phyloP scores from a whole-genome alignment of 2,329 filamentous ascomycete genomes.

The Aspergillus hortae region DNA sequence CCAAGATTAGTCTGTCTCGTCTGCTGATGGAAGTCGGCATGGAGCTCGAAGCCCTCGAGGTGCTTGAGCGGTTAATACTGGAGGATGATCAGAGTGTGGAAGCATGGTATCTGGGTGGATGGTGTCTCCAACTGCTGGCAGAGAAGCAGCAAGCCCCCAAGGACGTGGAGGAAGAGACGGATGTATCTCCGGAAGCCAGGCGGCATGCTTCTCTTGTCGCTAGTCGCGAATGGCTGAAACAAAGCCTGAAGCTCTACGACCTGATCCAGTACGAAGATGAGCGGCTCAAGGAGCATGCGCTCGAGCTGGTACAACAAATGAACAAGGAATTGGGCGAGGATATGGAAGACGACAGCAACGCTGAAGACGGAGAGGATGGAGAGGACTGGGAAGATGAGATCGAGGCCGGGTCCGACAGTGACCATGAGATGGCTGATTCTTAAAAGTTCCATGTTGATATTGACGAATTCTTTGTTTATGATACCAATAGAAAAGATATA shows the following conservation, averaged over 20 bases:
- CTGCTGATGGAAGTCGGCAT: constrained; percentile 87
- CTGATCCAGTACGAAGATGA: constrained; percentile 69
- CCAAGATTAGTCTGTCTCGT: constrained; percentile 76
- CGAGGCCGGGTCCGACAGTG: constrained; percentile 51
- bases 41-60: constrained; percentile 78
- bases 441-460: constrained; percentile 27
- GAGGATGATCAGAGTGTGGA: constrained; percentile 96
- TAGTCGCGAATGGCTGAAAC: constrained; percentile 77
- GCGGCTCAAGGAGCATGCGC: constrained; percentile 41
- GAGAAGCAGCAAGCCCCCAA: constrained; percentile 42
- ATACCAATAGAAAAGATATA: constrained; percentile 17
- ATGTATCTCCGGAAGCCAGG: constrained; percentile 44
- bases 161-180: constrained; percentile 25
- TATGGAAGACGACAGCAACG: constrained; percentile 54
- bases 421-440: constrained; percentile 54
- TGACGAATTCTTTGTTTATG: constrained; percentile 10
- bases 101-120: constrained; percentile 94
- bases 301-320: constrained; percentile 50
- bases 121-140: constrained; percentile 74
- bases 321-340: constrained; percentile 62
- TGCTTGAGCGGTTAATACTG: constrained; percentile 75
- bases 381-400: constrained; percentile 53
- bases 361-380: constrained; percentile 53
- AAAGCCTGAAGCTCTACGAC: constrained; percentile 75
- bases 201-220: constrained; percentile 66